Percentiles rank a stretch among this genome's conserved stretches.
These are phyloP conservation scores for Tulasnella sp. DNA, from an alignment of 768 basidiomycete genomes.

Conservation along the genomic window DNA sequence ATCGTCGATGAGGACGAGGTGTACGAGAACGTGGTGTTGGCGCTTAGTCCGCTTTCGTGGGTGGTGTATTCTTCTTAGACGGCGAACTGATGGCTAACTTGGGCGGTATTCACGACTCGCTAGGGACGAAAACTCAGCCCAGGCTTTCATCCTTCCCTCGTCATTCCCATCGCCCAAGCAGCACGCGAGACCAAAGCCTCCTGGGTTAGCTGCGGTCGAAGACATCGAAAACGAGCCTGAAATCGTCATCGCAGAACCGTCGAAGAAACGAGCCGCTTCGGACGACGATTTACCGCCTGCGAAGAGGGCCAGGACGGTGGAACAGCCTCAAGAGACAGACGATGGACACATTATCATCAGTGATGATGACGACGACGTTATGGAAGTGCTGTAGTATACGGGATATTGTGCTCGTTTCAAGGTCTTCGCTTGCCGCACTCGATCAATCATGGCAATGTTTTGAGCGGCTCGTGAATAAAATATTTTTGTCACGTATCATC, in stretches of 20 bases:
- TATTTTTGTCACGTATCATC: neutral
- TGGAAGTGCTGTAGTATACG: constrained; percentile 9
- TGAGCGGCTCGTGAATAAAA: neutral
- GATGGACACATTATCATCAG: constrained; percentile 3
- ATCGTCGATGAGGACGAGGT: constrained; percentile 84
- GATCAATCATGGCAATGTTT: too few species aligned
- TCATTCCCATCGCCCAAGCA: constrained; percentile 44
- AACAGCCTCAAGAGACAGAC: neutral
- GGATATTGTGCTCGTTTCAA: too few species aligned
- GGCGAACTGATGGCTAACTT: constrained; percentile 12
- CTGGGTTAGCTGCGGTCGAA: constrained; percentile 20
- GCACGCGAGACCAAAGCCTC: constrained; percentile 28
- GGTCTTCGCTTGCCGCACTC: too few species aligned
- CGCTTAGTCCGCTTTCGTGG: constrained; percentile 57
- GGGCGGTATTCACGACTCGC: constrained; percentile 40
- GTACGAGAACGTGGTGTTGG: constrained; percentile 58
- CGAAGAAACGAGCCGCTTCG: constrained; percentile 43
- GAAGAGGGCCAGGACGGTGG: constrained; percentile 1
- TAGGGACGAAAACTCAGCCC: constrained; percentile 22
- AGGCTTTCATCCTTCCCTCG: constrained; percentile 52
- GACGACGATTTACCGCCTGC: constrained; percentile 17
- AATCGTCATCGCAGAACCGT: constrained; percentile 29
- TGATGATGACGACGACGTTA: constrained; percentile 7
- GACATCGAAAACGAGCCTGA: constrained; percentile 31
- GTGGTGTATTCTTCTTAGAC: constrained; percentile 24